Base-by-base conservation (phyloP, 352 stramenopile genomes). In the Globisporangium sylvaticum region DNA sequence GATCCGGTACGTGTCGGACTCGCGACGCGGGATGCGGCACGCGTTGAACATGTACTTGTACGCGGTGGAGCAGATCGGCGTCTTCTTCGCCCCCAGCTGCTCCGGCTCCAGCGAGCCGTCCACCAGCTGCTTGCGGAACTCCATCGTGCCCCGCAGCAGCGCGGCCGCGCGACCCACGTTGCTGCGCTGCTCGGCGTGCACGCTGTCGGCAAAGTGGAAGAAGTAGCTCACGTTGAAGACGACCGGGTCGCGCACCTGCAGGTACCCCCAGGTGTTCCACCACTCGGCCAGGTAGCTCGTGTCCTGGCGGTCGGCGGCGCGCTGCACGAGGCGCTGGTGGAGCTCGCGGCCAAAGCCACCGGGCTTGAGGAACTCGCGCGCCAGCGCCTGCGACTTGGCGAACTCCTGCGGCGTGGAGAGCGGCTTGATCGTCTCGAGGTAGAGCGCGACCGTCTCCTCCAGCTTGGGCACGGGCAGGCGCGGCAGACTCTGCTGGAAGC, bases 11-110 rank as follows among this genome's bases (percentile, higher is more conserved):
- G 72, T 87, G 74, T 96, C 89, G 22, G 79, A 72, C 39, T 77
- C 65, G 24, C 81, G 79, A 37, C 67, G 83, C 29, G 96, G 96
- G 67, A 98, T 92, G 54, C 96, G 88, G 73, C 92, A 98, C 1
- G 93, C 88, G 76, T 98, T 98, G 79, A 99, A 97, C 87, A 97
- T 97, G 81, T 95, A 97, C 81, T 96, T 97, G 82, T 96, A 97
- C 32, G 91, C 89, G 3, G 87, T 96, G 4, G 91, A 87, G 74
- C 94, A 98, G 15, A 98, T 68, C 4, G 93, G 92, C 52, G 83
- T 97, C 64, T 97, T 90, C 58, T 93, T 92, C 52, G 83, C 78
- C 37, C 95, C 93, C 15, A 98, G 85, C 46, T 81, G 91, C 67
- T 98, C 95, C 4, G 90, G 80, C 64, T 91, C 83, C 8, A 98